Percentiles rank a stretch among this genome's conserved stretches.
phyloP scores from a whole-genome alignment of 768 basidiomycete species.

The Tubosaeta brunneosetosa region DNA sequence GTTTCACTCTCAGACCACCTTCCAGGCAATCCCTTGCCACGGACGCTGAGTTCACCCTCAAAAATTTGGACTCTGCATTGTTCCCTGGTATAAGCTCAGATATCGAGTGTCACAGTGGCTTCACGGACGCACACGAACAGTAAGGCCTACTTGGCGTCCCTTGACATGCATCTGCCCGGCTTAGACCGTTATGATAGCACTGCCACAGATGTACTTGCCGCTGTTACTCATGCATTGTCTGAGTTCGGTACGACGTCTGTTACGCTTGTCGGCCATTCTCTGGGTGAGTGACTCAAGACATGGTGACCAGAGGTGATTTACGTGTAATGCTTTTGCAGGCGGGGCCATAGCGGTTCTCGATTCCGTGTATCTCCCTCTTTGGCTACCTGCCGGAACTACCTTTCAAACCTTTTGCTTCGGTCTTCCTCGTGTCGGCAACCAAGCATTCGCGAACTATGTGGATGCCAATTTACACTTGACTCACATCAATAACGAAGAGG shows the following conservation, averaged over 20 bases:
- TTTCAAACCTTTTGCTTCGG: slow-evolving; percentile 34
- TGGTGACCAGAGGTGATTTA: not conserved
- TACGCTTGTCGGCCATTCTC: slow-evolving; percentile 43
- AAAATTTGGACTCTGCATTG: slow-evolving; percentile 33
- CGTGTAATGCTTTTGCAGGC: slow-evolving; percentile 13
- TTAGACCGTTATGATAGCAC: slow-evolving; percentile 26
- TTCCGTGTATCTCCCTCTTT: slow-evolving; percentile 37
- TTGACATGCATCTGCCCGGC: not conserved
- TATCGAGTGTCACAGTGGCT: slow-evolving; percentile 46
- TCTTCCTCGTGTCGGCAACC: slow-evolving; percentile 7
- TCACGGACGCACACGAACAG: slow-evolving; percentile 41
- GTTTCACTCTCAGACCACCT: slow-evolving; percentile 1
- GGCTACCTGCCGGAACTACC: slow-evolving; percentile 29
- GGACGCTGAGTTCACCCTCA: slow-evolving; percentile 38
- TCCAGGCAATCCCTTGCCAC: slow-evolving; percentile 36
- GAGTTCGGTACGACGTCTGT: slow-evolving; percentile 33
- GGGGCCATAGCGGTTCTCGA: slow-evolving; percentile 38
- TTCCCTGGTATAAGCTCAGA: slow-evolving; percentile 47
- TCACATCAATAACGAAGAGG: slow-evolving; percentile 51
- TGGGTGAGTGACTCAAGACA: slow-evolving; percentile 22
- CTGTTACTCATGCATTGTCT: slow-evolving; percentile 40
- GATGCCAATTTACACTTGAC: slow-evolving; percentile 43
- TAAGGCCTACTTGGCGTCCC: slow-evolving; percentile 21
- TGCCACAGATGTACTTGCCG: slow-evolving; percentile 38
- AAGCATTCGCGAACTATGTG: slow-evolving; percentile 23